Evolutionary conservation across 805 yeast species (phyloP), one percentile per base, ranked within the genome.

Genomic region (Lipomyces anomalus): DNA sequence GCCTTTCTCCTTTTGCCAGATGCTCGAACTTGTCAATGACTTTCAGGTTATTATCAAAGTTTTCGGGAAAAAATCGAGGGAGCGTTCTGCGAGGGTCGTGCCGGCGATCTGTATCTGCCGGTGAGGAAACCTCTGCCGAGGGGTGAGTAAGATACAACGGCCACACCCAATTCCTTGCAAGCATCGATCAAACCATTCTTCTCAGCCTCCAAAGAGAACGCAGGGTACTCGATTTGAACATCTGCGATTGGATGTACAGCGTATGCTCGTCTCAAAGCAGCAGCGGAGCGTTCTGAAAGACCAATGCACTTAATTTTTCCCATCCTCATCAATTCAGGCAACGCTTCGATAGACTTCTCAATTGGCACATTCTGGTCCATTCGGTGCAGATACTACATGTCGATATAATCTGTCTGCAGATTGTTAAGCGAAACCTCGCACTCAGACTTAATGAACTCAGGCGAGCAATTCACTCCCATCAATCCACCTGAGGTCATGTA

Each of bases 81-180:
- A 78, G 55, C 21, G 43, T 45, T 17, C 48, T 49, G 54, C 86
- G 71, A 45, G 78, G 47, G 57, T 82, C 89, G 79, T 0, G 61
- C 54, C 21, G 64, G 55, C 4, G 71, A 62, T 21, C 64, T 76
- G 38, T 79, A 63, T 26, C 57, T 47, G 44, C 89, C 92, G 3
- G 89, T 79, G 43, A 87, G 71, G 47, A 80, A 67, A 1, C 95
- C 95, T 59, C 83, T 72, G 7, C 87, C 82, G 46, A 87, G 69
- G 28, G 95, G 95, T 28, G 94, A 82, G 64, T 87, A 87, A 24
- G 88, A 84, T 45, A 84, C 67, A 21, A 84, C 68, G 13, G 90
- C 82, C 44, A 87, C 73, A n/a, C 68, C 68, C 22, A 71, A 62
- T 47, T 80, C 76, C n/a, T 74, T 71, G 51, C 81, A 76, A 4